phyloP scores from a whole-genome alignment of 352 stramenopile species.

The Globisporangium sylvaticum region DNA sequence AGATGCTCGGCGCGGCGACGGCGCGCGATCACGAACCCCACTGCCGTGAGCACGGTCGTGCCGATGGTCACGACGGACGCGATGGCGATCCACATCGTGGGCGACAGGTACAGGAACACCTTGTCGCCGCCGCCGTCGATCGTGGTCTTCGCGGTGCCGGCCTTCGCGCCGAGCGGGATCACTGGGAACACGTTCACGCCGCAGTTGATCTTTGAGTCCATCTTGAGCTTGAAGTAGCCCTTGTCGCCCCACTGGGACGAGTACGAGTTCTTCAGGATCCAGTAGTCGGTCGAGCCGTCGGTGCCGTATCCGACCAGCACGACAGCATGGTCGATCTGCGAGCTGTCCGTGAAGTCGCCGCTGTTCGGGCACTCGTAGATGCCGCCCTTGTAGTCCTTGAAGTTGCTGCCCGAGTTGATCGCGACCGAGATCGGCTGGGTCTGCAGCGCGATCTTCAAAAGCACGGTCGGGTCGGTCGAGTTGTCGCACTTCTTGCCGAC shows the following conservation, averaged over 20 bases:
- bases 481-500: constrained; percentile 53
- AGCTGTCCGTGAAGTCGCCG: constrained; percentile 55
- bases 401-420: constrained; percentile 69
- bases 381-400: constrained; percentile 80
- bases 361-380: constrained; percentile 73
- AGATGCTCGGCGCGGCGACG: constrained; percentile 13
- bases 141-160: constrained; percentile 33
- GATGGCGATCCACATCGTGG: constrained; percentile 29
- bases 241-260: constrained; percentile 63
- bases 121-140: constrained; percentile 50
- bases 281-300: constrained; percentile 47
- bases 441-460: constrained; percentile 69
- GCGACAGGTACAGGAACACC: constrained; percentile 31
- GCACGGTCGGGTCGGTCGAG: constrained; percentile 43
- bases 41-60: constrained; percentile 20
- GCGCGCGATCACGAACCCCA: constrained; percentile 26
- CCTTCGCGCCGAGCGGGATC: constrained; percentile 49
- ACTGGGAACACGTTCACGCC: constrained; percentile 74
- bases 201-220: constrained; percentile 76
- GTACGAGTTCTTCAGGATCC: constrained; percentile 87
- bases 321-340: constrained; percentile 66
- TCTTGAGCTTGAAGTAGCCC: constrained; percentile 57
- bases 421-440: constrained; percentile 72
- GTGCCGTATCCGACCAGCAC: constrained; percentile 70
- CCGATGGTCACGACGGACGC: constrained; percentile 20